Evolutionary conservation across 345 rosid species (phyloP).

Genomic region (Euclidium syriacum): DNA sequence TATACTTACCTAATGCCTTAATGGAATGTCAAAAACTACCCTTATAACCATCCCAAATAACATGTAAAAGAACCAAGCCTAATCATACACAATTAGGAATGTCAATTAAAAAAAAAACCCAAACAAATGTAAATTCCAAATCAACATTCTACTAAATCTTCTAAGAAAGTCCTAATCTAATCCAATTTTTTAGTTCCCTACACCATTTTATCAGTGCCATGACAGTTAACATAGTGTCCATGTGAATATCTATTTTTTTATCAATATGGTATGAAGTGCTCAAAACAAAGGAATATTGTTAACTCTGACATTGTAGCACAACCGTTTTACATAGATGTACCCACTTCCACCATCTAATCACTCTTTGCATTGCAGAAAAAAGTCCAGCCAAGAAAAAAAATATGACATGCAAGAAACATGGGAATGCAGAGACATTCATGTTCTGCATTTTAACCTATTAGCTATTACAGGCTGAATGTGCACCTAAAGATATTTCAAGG

Average conservation of each 20-base stretch:
- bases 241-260: not conserved
- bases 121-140: not conserved
- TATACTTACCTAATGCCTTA: no score
- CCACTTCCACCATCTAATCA: not conserved
- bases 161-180: no score
- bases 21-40: no score
- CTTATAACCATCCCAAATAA: no score
- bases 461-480: no score
- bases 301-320: not conserved
- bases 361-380: not conserved
- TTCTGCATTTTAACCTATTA: not conserved
- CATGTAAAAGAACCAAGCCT: not conserved
- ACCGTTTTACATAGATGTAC: not conserved
- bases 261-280: not conserved
- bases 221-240: not conserved
- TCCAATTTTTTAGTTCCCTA: not conserved
- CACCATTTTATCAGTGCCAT: not conserved
- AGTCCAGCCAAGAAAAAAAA: not conserved
- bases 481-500: no score
- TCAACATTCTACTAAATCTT: not conserved
- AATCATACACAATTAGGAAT: not conserved
- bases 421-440: not conserved
- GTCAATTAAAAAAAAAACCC: no score
- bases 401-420: slow-evolving; percentile 5
- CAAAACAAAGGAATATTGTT: not conserved